phyloP scores from a whole-genome alignment of 1,284 basidiomycete species.

The Amylostereum chailletii region DNA sequence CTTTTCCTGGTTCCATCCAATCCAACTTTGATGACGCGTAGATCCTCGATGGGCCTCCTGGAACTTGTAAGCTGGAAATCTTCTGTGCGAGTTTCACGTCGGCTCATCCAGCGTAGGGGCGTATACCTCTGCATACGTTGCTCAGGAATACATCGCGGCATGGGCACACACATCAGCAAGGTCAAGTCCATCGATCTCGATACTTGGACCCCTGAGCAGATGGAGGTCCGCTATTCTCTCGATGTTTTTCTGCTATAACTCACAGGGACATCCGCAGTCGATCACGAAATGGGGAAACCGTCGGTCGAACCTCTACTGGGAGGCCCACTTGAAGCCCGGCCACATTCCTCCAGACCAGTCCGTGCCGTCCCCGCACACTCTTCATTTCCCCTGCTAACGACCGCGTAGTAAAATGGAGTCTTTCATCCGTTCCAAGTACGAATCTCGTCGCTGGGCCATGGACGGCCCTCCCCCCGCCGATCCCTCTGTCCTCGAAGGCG shows the following conservation, averaged over 20 bases:
- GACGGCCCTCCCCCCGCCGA: conserved; percentile 80
- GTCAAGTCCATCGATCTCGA: conserved; percentile 98
- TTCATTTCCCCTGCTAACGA: conserved; percentile 1
- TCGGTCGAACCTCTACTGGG: conserved; percentile 94
- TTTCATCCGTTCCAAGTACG: conserved; percentile 97
- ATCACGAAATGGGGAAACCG: conserved; percentile 94
- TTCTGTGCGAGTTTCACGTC: neutral
- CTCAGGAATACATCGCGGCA: conserved; percentile 95
- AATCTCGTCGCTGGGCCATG: conserved; percentile 86
- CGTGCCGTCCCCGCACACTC: conserved; percentile 23
- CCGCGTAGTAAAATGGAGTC: conserved; percentile 88
- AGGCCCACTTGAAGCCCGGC: conserved; percentile 88
- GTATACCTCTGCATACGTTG: conserved; percentile 95
- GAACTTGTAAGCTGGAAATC: conserved; percentile 67
- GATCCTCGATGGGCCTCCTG: conserved; percentile 98
- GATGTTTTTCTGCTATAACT: neutral
- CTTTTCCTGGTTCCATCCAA: conserved; percentile 1
- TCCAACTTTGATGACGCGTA: conserved; percentile 23
- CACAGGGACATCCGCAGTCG: conserved; percentile 34
- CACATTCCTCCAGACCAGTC: conserved; percentile 95
- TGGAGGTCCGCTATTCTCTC: conserved; percentile 59
- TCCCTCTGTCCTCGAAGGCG: conserved; percentile 70
- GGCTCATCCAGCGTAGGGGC: conserved; percentile 43
- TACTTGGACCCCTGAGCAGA: conserved; percentile 96
- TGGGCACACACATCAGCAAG: conserved; percentile 97